Conservation (phyloP, 768 basidiomycete genomes). For the Tremella mesenterica region DNA sequence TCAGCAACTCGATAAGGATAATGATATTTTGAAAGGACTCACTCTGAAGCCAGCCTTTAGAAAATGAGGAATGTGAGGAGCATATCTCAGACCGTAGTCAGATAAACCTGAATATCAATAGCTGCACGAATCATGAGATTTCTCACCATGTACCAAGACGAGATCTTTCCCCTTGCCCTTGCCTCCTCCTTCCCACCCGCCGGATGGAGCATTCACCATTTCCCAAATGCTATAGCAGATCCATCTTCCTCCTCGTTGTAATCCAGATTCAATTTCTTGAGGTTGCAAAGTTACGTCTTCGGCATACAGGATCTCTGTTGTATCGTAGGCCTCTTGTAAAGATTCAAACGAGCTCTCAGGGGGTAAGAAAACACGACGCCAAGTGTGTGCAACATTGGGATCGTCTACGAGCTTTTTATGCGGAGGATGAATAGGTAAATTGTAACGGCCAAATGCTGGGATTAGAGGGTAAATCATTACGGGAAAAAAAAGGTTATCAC, state of each 20-base stretch:
- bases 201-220: conserved; percentile 22
- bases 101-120: conserved; percentile 20
- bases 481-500: background rate
- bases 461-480: conserved; percentile 3
- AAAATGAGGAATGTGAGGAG: conserved; percentile 39
- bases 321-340: conserved; percentile 25
- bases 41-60: conserved; percentile 44
- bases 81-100: conserved; percentile 42
- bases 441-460: conserved; percentile 43
- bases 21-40: no score
- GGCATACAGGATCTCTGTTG: conserved; percentile 33
- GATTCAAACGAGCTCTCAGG: conserved; percentile 19
- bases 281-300: conserved; percentile 37
- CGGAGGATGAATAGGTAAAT: conserved; percentile 32
- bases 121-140: background rate
- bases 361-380: conserved; percentile 40
- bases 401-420: conserved; percentile 36
- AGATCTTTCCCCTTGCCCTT: conserved; percentile 39
- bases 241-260: conserved; percentile 37
- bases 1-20: no score
- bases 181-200: conserved; percentile 38
- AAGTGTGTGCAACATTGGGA: conserved; percentile 23
- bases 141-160: conserved; percentile 44
- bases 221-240: conserved; percentile 45
- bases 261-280: conserved; percentile 35